Evolutionary conservation across 2,329 filamentous ascomycete genomes (phyloP).

Genomic region (Torrubiellomyces zombiae): DNA sequence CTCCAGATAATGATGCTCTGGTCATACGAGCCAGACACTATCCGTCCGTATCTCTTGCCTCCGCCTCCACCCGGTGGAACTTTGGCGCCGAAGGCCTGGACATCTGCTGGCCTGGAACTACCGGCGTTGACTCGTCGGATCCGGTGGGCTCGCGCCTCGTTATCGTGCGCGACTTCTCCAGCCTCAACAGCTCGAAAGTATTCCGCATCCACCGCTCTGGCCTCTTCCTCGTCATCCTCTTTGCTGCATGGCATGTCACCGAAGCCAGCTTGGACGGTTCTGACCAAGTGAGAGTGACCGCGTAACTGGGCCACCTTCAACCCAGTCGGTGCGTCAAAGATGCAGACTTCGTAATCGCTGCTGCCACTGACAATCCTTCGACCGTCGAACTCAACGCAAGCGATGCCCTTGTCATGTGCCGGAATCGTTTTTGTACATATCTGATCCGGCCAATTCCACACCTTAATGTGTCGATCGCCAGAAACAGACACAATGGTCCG

Average conservation of each 20-base stretch:
- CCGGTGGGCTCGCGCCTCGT: conserved; percentile 15
- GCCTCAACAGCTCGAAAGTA: conserved; percentile 47
- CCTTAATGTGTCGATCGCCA: conserved; percentile 81
- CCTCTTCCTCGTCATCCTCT: conserved; percentile 57
- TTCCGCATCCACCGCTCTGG: conserved; percentile 52
- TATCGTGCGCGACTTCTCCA: conserved; percentile 26
- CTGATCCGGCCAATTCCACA: conserved; percentile 81
- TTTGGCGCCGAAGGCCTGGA: conserved; percentile 68
- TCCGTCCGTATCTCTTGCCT: conserved; percentile 77
- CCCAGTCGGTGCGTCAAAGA: conserved; percentile 75
- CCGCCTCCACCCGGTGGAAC: conserved; percentile 84
- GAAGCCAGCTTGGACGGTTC: conserved; percentile 89
- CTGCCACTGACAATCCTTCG: conserved; percentile 88
- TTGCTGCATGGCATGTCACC: conserved; percentile 71
- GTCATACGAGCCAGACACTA: conserved; percentile 93
- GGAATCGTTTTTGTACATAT: conserved; percentile 60
- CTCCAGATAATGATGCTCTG: conserved; percentile 94
- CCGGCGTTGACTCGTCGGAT: conserved; percentile 46
- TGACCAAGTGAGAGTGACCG: conserved; percentile 70
- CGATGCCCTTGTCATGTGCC: conserved; percentile 88
- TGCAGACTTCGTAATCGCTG: conserved; percentile 88
- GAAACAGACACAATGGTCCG: conserved; percentile 87
- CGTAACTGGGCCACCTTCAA: conserved; percentile 79
- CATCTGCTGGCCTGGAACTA: conserved; percentile 56
- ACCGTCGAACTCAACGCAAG: conserved; percentile 92